Evolutionary conservation across 768 basidiomycete genomes (phyloP).

Genomic region (Mrakia gelida): DNA sequence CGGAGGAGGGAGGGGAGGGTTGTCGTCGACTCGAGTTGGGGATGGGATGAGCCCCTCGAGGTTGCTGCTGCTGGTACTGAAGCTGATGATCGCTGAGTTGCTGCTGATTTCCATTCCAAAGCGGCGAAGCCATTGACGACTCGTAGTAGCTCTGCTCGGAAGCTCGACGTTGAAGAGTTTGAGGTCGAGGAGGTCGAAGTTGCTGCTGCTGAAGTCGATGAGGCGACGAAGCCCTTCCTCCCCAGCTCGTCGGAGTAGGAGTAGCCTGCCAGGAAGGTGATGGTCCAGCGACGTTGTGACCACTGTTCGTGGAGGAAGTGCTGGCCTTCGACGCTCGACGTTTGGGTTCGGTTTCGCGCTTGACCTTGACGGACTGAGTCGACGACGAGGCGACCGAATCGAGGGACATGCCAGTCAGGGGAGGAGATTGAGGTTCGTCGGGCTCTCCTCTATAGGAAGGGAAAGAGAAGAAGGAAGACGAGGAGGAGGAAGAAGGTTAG

Average conservation of each 20-base stretch:
- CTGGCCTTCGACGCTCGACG: constrained; percentile 9
- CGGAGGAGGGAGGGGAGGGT: neutral
- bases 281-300: neutral
- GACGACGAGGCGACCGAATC: neutral
- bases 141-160: constrained; percentile 9
- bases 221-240: neutral
- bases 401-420: constrained; percentile 1
- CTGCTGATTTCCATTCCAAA: neutral
- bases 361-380: neutral
- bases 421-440: constrained; percentile 15
- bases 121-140: neutral
- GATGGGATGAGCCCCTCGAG: neutral
- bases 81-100: neutral
- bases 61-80: constrained; percentile 12
- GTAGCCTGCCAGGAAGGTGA: neutral
- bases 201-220: neutral
- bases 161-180: neutral
- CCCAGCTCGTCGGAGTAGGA: neutral
- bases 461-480: neutral
- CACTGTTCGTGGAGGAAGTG: neutral
- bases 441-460: neutral
- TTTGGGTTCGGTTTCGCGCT: neutral
- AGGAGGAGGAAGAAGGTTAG: constrained; percentile 1
- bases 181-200: neutral
- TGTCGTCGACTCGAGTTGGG: constrained; percentile 5